Base-by-base conservation (phyloP, 148 eudicot species). In the Rhododendron simsii region DNA sequence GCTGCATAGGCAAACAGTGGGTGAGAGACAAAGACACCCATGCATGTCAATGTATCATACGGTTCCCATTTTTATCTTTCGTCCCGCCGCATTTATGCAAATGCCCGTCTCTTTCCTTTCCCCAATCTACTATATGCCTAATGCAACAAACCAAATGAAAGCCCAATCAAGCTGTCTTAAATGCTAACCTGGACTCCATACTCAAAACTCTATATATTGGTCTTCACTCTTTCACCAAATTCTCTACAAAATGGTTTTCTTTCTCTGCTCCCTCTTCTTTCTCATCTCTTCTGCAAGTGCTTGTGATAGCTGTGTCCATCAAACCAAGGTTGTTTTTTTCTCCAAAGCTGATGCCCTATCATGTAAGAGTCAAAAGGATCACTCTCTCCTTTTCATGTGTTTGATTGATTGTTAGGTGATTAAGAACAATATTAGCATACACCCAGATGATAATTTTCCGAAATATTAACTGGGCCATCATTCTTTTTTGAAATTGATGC, bases 301-400 rank as follows among this genome's bases (percentile, higher is more conserved):
- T 74, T 95, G 98, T 77, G 95, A 92, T 88, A 88, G 92, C 30
- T 95, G 98, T 76, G 86, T 91, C 77, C 95, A 92, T 67, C 93
- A 88, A 88, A 80, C 91, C 39, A 93, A 91, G 71, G 93, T 90
- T 14, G 89, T 93, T 71, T 95, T 86, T 84, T 91, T 91, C 87
- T 86, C 90, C 71, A 65, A 53, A 37, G 89, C 90, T 55, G 82
- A 90, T 21, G 90, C 94, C 14, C 93, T 95, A 85, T 86, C 92
- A 47, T 87, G 98, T 95, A 95, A 89, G 92, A 41, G 20, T 26
- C 33, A 11, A 26, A 67, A 67, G 33, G 15, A 67, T 11, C 73
- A 67, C 74, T 26, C 48, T 71, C 3, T 8, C 44, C 37, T 73
- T 81, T 26, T 67, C 26, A 1, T 63, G 21, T 41, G 76, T 30